These are phyloP conservation scores for Graphiopsis chlorocephala DNA, from an alignment of 2,329 filamentous ascomycete genomes.

Conservation along the genomic window DNA sequence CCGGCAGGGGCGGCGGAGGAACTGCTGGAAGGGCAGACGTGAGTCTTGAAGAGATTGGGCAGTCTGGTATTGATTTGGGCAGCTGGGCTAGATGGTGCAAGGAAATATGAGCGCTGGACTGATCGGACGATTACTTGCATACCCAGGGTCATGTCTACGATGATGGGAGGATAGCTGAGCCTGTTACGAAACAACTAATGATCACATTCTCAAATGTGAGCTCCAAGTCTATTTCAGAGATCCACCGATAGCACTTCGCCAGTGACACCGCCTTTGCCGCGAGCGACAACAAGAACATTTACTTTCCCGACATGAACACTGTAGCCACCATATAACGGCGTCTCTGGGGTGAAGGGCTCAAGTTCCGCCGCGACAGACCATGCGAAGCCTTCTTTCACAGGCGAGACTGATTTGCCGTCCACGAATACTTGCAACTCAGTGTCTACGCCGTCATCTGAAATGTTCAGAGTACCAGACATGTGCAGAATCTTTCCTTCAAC, in stretches of 20 bases:
- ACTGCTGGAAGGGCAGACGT: constrained; percentile 68
- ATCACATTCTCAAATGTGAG: neutral
- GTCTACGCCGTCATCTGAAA: neutral
- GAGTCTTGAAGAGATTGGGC: constrained; percentile 72
- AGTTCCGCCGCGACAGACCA: constrained; percentile 21
- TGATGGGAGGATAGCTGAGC: neutral
- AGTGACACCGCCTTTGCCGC: constrained; percentile 1
- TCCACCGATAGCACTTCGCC: neutral
- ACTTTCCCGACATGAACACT: constrained; percentile 27
- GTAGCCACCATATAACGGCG: constrained; percentile 28
- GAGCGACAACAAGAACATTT: constrained; percentile 20
- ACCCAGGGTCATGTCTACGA: neutral
- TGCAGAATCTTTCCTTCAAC: constrained; percentile 13
- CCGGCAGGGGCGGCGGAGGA: constrained; percentile 25
- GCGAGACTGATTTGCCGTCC: constrained; percentile 12
- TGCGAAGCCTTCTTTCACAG: neutral
- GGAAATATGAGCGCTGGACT: constrained; percentile 54
- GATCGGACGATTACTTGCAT: neutral
- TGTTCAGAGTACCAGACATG: constrained; percentile 11
- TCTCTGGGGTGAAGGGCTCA: constrained; percentile 23
- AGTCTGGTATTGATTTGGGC: constrained; percentile 48
- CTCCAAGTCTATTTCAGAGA: neutral
- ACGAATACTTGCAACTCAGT: constrained; percentile 16
- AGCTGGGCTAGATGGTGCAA: constrained; percentile 70
- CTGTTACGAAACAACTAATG: neutral